These are phyloP conservation scores for Athelia psychrophila DNA, from an alignment of 1,284 basidiomycete genomes.

Conservation along the genomic window DNA sequence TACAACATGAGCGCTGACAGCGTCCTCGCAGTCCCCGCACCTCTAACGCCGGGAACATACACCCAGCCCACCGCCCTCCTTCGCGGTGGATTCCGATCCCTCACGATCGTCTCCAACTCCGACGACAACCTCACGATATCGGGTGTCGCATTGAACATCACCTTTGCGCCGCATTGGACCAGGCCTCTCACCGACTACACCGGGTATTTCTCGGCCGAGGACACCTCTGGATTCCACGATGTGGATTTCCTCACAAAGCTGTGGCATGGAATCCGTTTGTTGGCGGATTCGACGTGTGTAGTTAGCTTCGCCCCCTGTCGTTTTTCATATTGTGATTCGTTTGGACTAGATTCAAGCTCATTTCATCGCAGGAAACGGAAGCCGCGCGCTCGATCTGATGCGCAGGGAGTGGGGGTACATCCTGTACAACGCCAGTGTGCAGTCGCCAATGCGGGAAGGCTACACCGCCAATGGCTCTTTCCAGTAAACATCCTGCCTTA, in stretches of 20 bases:
- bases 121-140: constrained; percentile 36
- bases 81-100: constrained; percentile 48
- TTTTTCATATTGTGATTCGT: background rate
- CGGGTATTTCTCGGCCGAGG: constrained; percentile 46
- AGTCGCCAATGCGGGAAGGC: constrained; percentile 38
- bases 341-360: constrained; percentile 31
- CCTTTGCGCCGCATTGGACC: constrained; percentile 46
- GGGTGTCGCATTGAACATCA: constrained; percentile 42
- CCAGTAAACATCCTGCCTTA: constrained; percentile 20
- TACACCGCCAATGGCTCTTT: constrained; percentile 37
- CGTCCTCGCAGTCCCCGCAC: constrained; percentile 22
- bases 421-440: constrained; percentile 29
- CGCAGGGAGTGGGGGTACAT: constrained; percentile 40
- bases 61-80: constrained; percentile 40
- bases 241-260: constrained; percentile 45
- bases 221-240: constrained; percentile 40
- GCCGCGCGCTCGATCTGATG: constrained; percentile 33
- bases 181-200: constrained; percentile 43
- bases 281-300: constrained; percentile 33
- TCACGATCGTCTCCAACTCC: constrained; percentile 43
- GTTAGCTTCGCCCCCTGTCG: background rate
- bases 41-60: constrained; percentile 34
- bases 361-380: constrained; percentile 32
- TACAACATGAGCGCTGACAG: constrained; percentile 29
- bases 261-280: constrained; percentile 48